Evolutionary conservation across 257 asterid species (phyloP).

Genomic region (Nicotiana paniculata): DNA sequence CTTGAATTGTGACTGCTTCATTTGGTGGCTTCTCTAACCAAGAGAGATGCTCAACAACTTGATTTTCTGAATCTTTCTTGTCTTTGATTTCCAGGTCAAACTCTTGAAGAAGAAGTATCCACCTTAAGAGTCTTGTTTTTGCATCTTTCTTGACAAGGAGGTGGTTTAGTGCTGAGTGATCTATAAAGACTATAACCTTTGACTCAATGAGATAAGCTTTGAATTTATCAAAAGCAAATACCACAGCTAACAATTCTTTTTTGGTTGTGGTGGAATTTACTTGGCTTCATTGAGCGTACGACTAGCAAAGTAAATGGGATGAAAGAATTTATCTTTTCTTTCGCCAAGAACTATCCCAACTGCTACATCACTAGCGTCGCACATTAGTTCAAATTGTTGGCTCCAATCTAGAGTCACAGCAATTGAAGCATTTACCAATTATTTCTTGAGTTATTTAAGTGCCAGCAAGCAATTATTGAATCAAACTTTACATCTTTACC

Average conservation of each 20-base stretch:
- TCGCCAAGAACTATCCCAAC: not conserved
- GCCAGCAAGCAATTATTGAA: not conserved
- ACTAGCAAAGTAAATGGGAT: not conserved
- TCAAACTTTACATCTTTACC: not conserved
- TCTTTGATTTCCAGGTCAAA: not conserved
- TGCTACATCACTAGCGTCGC: too few relatives aligned
- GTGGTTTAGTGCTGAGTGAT: not conserved
- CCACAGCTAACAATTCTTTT: too few relatives aligned
- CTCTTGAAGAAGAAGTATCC: not conserved
- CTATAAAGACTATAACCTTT: not conserved
- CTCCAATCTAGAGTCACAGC: not conserved
- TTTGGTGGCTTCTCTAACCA: not conserved
- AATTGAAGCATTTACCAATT: not conserved
- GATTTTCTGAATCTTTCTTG: not conserved
- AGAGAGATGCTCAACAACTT: not conserved
- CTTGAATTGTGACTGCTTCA: not conserved
- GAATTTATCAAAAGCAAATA: too few relatives aligned
- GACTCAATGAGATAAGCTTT: not conserved
- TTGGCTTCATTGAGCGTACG: not conserved
- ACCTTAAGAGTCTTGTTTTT: not conserved
- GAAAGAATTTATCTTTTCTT: not conserved
- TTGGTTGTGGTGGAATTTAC: too few relatives aligned
- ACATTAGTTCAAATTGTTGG: too few relatives aligned
- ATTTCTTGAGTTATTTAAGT: not conserved
- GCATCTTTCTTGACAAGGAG: not conserved